Conservation (phyloP, 2,329 filamentous ascomycete genomes). For the Cercospora nicotianae region DNA sequence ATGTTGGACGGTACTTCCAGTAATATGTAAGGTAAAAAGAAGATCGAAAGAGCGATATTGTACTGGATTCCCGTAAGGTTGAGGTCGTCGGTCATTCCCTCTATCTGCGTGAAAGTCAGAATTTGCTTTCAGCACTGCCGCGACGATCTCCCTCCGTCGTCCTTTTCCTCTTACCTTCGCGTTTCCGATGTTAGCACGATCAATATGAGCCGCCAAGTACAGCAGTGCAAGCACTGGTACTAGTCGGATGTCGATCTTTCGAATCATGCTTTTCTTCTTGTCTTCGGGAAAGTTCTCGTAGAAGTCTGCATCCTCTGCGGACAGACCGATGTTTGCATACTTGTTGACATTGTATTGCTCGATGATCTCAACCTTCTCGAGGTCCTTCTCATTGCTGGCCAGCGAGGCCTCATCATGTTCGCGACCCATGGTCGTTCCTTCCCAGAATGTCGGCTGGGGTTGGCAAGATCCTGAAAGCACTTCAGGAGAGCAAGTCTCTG, state of each 20-base stretch:
- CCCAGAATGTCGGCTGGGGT: not conserved
- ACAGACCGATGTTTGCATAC: slow-evolving; percentile 29
- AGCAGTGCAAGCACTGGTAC: not conserved
- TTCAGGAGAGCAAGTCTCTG: not conserved
- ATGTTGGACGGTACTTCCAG: slow-evolving; percentile 40
- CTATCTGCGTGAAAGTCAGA: too few species aligned
- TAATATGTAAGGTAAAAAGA: slow-evolving; percentile 40
- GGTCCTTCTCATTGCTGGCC: slow-evolving; percentile 25
- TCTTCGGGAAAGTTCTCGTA: slow-evolving; percentile 7
- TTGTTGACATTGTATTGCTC: slow-evolving; percentile 22
- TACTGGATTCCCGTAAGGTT: slow-evolving; percentile 29
- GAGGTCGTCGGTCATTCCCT: not conserved
- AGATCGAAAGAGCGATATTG: slow-evolving; percentile 43
- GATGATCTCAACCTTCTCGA: slow-evolving; percentile 28
- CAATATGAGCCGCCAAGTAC: not conserved
- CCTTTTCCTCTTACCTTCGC: too few species aligned
- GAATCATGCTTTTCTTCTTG: not conserved
- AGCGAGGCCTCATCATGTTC: slow-evolving; percentile 18
- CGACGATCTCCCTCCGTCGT: too few species aligned
- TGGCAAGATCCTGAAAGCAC: not conserved
- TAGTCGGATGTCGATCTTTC: not conserved
- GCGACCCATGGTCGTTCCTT: too few species aligned
- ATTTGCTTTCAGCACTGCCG: too few species aligned
- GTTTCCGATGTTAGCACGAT: not conserved
- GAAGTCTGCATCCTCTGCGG: slow-evolving; percentile 29